Percentiles rank a stretch among this genome's conserved stretches.
phyloP scores from a whole-genome alignment of 2,329 filamentous ascomycete genomes.

The Alternaria panax region DNA sequence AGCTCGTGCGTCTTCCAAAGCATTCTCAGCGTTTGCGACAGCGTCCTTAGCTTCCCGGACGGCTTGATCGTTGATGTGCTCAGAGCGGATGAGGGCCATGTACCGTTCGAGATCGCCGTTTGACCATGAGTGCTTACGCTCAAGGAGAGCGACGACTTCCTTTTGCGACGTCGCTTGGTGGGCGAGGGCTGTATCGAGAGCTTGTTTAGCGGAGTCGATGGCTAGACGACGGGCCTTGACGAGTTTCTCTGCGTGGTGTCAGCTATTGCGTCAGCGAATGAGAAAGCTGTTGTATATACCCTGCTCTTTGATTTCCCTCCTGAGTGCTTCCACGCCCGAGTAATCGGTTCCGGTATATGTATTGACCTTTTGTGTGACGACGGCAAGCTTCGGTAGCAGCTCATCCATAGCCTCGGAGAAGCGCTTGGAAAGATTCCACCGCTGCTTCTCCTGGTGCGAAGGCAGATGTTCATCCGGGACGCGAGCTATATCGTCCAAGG shows the following conservation, averaged over 20 bases:
- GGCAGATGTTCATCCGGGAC: constrained; percentile 56
- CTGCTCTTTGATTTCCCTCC: constrained; percentile 75
- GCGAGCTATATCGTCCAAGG: constrained; percentile 38
- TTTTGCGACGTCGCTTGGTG: constrained; percentile 88
- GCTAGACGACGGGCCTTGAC: constrained; percentile 67
- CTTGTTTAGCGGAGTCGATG: constrained; percentile 74
- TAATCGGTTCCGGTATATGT: constrained; percentile 88
- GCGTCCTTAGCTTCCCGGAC: constrained; percentile 75
- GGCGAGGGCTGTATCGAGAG: constrained; percentile 83
- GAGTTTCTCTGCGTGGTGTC: constrained; percentile 54
- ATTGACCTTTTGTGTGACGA: constrained; percentile 88
- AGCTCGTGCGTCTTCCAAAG: constrained; percentile 78
- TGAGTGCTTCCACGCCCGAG: constrained; percentile 85
- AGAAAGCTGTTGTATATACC: constrained; percentile 48
- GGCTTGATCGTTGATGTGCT: constrained; percentile 90
- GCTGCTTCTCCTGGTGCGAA: constrained; percentile 60
- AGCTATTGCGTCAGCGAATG: neutral
- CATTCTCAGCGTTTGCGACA: constrained; percentile 77
- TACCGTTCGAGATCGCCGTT: constrained; percentile 90
- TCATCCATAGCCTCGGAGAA: constrained; percentile 85
- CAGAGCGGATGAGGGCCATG: constrained; percentile 87
- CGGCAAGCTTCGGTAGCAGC: constrained; percentile 82
- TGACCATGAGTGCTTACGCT: constrained; percentile 92
- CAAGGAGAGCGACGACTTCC: constrained; percentile 92
- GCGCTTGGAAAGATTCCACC: constrained; percentile 65